Evolutionary conservation across 805 yeast species (phyloP), one percentile per base, ranked within the genome.

Genomic region (Nakazawaea pomicola): DNA sequence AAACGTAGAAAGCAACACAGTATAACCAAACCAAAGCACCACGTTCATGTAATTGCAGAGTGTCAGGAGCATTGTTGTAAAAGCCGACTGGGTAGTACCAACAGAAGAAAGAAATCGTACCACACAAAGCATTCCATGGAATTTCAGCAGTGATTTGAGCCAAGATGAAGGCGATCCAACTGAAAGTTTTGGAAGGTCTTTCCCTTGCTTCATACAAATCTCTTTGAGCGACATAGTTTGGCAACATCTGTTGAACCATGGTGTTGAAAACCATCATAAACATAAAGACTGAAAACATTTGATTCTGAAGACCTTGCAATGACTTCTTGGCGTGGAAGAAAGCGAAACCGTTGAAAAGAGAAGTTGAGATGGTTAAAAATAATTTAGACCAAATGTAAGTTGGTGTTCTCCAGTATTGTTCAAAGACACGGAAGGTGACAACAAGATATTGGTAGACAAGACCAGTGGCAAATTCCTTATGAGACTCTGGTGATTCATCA

Each of bases 31-130:
- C 80, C 39, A 75, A 55, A n/a, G 73, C 82, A 48, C 83, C 84
- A 54, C 84, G 65, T 48, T 69, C 71, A 41, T 67, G 64, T 31
- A 67, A 58, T 43, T 67, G 54, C 40, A 68, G 61, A 4, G 74
- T 65, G n/a, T 65, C 61, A 5, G 50, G 56, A 12, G 91, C 88
- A 57, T 83, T 82, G 15, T 53, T 48, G 60, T 79, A 69, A 53
- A 83, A 69, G 21, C 88, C 77, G 58, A 80, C 72, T 16, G 95
- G 90, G 54, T 83, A 87, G 65, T 84, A 87, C 70, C 75, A 79
- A 46, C 74, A 68, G 55, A 78, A 68, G 64, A 65, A 80, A 11
- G 74, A 70, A 19, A 82, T n/a, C 2, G 89, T 80, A 52, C 86
- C 88, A 44, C 72, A 65, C 6, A 74, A 43, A 21, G 76, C 46